phyloP scores from a whole-genome alignment of 2,329 filamentous ascomycete genomes.

The Sporothrix pseudoabietina region DNA sequence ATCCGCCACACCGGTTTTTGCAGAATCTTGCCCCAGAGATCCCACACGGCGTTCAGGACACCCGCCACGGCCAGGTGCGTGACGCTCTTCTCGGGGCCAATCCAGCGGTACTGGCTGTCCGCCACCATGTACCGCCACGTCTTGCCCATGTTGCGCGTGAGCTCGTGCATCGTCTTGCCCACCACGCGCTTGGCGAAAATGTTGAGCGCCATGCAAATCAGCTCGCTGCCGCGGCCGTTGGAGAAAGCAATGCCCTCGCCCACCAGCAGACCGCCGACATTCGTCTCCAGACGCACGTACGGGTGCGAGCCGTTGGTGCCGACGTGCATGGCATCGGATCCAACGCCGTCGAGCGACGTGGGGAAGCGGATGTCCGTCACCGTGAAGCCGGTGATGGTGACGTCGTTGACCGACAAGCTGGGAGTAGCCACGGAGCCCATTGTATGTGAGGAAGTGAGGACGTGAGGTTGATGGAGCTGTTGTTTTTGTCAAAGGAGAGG shows the following conservation, averaged over 20 bases:
- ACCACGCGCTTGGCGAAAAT: constrained; percentile 77
- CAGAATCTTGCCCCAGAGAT: constrained; percentile 85
- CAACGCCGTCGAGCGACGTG: constrained; percentile 93
- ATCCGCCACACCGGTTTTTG: constrained; percentile 89
- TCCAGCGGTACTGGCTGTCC: constrained; percentile 89
- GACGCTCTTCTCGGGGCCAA: constrained; percentile 90
- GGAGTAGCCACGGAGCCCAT: constrained; percentile 7
- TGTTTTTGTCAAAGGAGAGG: background rate
- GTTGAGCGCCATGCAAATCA: constrained; percentile 82
- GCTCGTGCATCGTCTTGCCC: constrained; percentile 72
- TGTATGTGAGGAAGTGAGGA: background rate
- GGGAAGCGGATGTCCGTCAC: constrained; percentile 77
- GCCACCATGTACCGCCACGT: constrained; percentile 92
- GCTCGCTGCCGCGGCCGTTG: constrained; percentile 87
- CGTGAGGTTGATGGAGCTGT: background rate
- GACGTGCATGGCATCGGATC: constrained; percentile 95
- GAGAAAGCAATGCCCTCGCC: constrained; percentile 88
- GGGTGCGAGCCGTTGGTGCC: constrained; percentile 90
- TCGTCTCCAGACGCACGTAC: constrained; percentile 86
- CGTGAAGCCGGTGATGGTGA: constrained; percentile 71
- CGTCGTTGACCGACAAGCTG: constrained; percentile 40
- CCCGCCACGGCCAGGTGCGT: constrained; percentile 88
- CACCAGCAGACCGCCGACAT: constrained; percentile 74
- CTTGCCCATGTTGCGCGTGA: constrained; percentile 79
- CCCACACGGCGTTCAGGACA: constrained; percentile 90